Base-by-base conservation (phyloP, 148 eudicot species). In the Nyssa sinensis region DNA sequence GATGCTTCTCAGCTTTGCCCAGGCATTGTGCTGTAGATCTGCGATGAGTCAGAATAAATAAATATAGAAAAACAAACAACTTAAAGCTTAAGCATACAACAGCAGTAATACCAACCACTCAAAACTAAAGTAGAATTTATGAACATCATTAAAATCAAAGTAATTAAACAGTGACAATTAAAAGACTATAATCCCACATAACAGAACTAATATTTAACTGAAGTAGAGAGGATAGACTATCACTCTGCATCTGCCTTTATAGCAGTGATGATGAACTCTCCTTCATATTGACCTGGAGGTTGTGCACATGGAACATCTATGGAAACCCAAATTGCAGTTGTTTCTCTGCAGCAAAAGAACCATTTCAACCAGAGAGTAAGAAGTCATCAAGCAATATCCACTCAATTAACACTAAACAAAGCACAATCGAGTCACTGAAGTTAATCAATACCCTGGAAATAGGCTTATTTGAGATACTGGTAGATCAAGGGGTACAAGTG, bases 401-500 rank as follows among this genome's bases (percentile, higher is more conserved):
- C 25, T 64, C 27, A 64, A 16, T 55, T 21, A 7, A 72, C 10
- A 34, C 44, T 47, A 41, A 66, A 49, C 31, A 24, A 44, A 66
- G 31, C 28, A 29, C 44, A 41, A 72, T 39, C 24, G 11, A 32
- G 30, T 60, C 35, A 55, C 49, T 72, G 14, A 57, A 9, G 60
- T 61, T 24, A 53, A 64, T 21, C 70, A 47, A 71, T 95, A 95
- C 99, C 99, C 96, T 47, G 99, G 88, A 77, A 73, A 77, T 73
- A 95, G 76, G 81, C 62, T 86, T 66, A 92, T 78, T 44, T 86
- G 96, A n/a, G 88, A 85, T 70, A 72, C 71, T 66, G 99, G 97
- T 70, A 88, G 64, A 76, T 92, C 88, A 86, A 95, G 92, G 53
- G 99, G 97, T 64, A 95, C 96, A 79, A 95, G 99, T 71, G 99